Evolutionary conservation across 2,329 filamentous ascomycete species (phyloP).

Genomic region (Phyllosticta paracitricarpa): DNA sequence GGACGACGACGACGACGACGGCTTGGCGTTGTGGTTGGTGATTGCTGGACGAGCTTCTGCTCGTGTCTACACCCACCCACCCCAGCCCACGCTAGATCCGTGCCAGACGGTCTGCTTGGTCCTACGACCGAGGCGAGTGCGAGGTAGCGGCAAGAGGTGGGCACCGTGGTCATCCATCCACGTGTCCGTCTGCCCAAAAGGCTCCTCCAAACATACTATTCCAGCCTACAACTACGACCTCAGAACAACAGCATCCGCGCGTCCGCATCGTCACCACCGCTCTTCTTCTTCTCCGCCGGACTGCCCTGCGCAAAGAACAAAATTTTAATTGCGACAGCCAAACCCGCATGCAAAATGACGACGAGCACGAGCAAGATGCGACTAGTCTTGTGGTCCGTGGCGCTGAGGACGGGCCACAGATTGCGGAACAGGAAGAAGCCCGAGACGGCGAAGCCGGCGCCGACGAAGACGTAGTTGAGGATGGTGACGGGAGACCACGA

Average conservation of each 20-base stretch:
- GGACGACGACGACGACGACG: too few relatives aligned
- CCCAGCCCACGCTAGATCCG: too few relatives aligned
- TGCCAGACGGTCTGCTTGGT: too few relatives aligned
- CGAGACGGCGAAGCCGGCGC: conserved; percentile 41
- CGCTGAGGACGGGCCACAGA: conserved; percentile 68
- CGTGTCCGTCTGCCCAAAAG: neutral
- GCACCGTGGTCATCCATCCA: too few relatives aligned
- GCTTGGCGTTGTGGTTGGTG: too few relatives aligned
- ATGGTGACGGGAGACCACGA: conserved; percentile 79
- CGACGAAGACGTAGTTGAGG: conserved; percentile 91
- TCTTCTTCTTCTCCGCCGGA: neutral
- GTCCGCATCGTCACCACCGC: neutral
- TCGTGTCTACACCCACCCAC: too few relatives aligned
- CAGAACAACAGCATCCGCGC: neutral
- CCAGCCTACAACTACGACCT: neutral
- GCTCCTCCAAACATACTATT: too few relatives aligned
- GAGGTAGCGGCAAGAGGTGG: too few relatives aligned
- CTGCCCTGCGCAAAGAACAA: conserved; percentile 69
- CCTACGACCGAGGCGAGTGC: too few relatives aligned
- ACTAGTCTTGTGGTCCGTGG: conserved; percentile 84
- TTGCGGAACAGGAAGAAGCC: conserved; percentile 31
- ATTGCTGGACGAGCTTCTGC: too few relatives aligned
- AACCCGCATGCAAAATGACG: conserved; percentile 73
- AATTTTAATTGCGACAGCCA: conserved; percentile 90
- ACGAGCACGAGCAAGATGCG: conserved; percentile 80